Evolutionary conservation across 1,284 basidiomycete genomes (phyloP).

Genomic region (Anthracocystis panici-leucophaei): DNA sequence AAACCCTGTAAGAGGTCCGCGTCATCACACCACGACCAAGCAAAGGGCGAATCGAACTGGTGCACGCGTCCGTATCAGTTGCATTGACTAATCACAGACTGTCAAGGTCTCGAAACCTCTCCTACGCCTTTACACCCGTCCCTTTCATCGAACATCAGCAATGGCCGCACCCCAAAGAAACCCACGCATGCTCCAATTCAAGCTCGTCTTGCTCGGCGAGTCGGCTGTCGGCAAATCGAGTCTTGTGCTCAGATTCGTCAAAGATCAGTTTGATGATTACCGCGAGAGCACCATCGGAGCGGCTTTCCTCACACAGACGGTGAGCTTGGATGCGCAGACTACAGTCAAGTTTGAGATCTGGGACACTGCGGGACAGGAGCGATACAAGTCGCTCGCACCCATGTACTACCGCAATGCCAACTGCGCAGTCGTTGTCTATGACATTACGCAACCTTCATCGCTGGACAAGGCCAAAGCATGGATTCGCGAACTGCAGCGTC

Average conservation of each 20-base stretch:
- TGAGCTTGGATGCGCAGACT: constrained; percentile 86
- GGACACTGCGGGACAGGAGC: constrained; percentile 86
- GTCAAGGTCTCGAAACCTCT: background rate
- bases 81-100: background rate
- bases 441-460: constrained; percentile 71
- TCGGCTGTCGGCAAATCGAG: constrained; percentile 98
- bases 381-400: constrained; percentile 74
- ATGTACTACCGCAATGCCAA: constrained; percentile 70
- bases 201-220: constrained; percentile 75
- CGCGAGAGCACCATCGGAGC: constrained; percentile 76
- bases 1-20: too few species aligned
- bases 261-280: constrained; percentile 98
- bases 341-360: constrained; percentile 98
- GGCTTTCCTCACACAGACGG: constrained; percentile 95
- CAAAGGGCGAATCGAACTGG: too few species aligned
- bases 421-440: constrained; percentile 68
- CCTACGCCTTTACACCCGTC: background rate
- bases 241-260: constrained; percentile 92
- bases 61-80: background rate
- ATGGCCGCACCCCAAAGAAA: constrained; percentile 49
- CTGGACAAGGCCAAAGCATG: constrained; percentile 96
- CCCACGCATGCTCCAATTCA: constrained; percentile 57
- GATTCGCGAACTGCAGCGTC: constrained; percentile 95
- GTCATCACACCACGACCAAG: background rate
- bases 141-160: background rate